These are phyloP conservation scores for Aspergillus ellipticus DNA, from an alignment of 495 filamentous ascomycete genomes.

Conservation along the genomic window DNA sequence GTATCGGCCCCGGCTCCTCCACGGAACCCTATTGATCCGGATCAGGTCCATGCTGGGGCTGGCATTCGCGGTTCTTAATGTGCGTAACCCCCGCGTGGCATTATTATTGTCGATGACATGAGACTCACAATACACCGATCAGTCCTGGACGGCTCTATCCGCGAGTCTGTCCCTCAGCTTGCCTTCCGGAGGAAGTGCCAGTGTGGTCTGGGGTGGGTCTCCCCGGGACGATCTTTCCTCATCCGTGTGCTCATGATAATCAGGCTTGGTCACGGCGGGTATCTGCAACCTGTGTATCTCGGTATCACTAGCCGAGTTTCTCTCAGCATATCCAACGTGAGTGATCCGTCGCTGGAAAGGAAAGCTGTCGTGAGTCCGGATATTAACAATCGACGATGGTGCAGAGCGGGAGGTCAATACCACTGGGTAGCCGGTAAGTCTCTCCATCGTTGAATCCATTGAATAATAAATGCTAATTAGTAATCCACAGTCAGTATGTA, in stretches of 20 bases:
- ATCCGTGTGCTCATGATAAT: neutral
- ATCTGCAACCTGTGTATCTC: constrained; percentile 70
- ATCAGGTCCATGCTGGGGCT: constrained; percentile 50
- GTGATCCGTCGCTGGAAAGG: constrained; percentile 11
- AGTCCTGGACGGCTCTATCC: constrained; percentile 53
- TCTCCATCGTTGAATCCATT: neutral
- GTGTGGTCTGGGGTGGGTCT: constrained; percentile 47
- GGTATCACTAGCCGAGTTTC: constrained; percentile 69
- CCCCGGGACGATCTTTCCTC: neutral
- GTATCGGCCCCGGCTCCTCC: constrained; percentile 7
- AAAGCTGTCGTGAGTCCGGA: neutral
- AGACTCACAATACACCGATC: neutral
- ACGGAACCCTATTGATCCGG: neutral
- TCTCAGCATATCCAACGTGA: constrained; percentile 67
- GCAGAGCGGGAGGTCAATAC: constrained; percentile 62
- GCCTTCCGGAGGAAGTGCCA: constrained; percentile 43
- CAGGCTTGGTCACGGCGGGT: constrained; percentile 64
- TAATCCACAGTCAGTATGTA: constrained; percentile 27
- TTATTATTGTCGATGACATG: neutral
- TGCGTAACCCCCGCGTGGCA: constrained; percentile 19
- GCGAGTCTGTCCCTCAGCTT: constrained; percentile 47
- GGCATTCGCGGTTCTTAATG: constrained; percentile 52
- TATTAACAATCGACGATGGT: constrained; percentile 2
- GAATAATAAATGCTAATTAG: neutral
- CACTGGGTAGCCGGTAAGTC: constrained; percentile 67